Base-by-base conservation (phyloP, 176 grass and related monocot genomes). In the Stipa capillata region DNA sequence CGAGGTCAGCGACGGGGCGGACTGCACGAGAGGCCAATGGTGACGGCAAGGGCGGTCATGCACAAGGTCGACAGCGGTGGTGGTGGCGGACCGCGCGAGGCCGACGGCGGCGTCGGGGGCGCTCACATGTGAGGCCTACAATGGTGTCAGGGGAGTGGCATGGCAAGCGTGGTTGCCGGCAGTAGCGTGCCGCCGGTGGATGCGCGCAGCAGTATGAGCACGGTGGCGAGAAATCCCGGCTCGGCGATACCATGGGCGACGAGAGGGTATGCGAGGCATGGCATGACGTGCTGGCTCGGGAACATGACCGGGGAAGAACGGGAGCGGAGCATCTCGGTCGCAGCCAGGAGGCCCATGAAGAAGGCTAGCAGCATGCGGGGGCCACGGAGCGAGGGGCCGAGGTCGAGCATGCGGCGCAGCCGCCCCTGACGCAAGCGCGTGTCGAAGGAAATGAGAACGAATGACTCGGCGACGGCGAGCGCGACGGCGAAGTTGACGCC, bases 141-240 rank as follows among this genome's bases (percentile, higher is more conserved):
- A n/a, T n/a, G n/a, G n/a, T n/a, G n/a, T n/a, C 67, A 82, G 7
- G 74, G 48, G 32, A 83, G n/a, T 35, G 75, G 79, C 72, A 81
- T 64, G 41, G 74, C 28, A 13, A 64, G 4, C 57, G 47, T 9
- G 15, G 57, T 20, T 4, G 47, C 9, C 54, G 85, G 65, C 51
- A 54, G 17, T 4, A 15, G 34, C 34, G 27, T 59, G 8, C 51
- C n/a, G 25, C 34, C 45, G 15, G 35, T 71, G 15, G 80, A 83
- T 9, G 73, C 56, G 27, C 80, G 80, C 23, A 88, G 56, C 29
- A 88, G 86, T 23, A 84, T 74, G 28, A 88, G 86, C 17, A 74
- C 37, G 74, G 21, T 4, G 31, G 74, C 18, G 66, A n/a, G n/a
- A n/a, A n/a, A n/a, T n/a, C n/a, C n/a, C n/a, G n/a, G n/a, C n/a